phyloP scores from a whole-genome alignment of 345 rosid species.

The Eucalyptus grandis region DNA sequence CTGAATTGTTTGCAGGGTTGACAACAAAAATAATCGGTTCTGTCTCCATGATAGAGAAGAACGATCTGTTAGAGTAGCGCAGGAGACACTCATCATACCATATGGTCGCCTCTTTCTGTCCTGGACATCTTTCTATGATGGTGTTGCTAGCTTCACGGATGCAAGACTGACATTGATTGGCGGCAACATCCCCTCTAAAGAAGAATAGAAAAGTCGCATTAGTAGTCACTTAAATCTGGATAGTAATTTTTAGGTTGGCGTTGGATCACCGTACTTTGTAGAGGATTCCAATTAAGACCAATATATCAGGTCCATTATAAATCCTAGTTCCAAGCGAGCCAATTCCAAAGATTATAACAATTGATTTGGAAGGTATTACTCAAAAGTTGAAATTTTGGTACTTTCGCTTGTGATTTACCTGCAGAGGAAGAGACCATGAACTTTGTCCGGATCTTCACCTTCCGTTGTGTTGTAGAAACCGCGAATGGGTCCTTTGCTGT shows the following conservation, averaged over 20 bases:
- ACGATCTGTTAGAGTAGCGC: slow-evolving; percentile 5
- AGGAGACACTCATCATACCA: slow-evolving; percentile 30
- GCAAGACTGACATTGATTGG: neutral
- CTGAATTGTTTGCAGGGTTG: neutral
- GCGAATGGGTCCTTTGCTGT: neutral
- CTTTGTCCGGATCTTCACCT: neutral
- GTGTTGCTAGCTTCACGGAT: neutral
- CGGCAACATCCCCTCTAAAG: neutral
- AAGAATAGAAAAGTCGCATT: neutral
- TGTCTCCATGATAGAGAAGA: neutral
- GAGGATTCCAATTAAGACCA: neutral
- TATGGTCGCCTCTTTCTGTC: slow-evolving; percentile 3
- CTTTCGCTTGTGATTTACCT: neutral
- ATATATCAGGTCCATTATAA: neutral
- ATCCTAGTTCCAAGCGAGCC: neutral
- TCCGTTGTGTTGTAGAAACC: neutral
- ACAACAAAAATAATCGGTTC: neutral
- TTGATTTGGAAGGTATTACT: neutral
- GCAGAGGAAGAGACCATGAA: slow-evolving; percentile 3
- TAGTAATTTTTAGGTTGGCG: neutral
- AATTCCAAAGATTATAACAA: neutral
- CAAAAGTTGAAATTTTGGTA: neutral
- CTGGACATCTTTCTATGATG: slow-evolving; percentile 6
- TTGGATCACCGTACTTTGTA: neutral
- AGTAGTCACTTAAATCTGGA: neutral